Evolutionary conservation across 192 early-diverging fungal species (phyloP).

Genomic region (Gaertneriomyces sp.): DNA sequence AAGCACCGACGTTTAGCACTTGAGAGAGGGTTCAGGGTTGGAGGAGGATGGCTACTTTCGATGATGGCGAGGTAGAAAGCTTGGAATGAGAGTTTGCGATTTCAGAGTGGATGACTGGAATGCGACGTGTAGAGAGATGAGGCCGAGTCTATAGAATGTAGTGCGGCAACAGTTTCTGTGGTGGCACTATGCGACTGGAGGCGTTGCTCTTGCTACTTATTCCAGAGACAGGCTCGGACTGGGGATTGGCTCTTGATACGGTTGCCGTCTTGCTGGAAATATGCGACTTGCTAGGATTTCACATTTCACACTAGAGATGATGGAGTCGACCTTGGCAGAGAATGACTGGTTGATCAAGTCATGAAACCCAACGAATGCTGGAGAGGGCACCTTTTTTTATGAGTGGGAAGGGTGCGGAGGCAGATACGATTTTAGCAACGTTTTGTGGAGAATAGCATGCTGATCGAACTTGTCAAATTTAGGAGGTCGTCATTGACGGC

Average conservation of each 20-base stretch:
- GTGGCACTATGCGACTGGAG: no score
- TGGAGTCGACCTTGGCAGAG: conserved; percentile 4
- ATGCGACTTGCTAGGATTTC: no score
- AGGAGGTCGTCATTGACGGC: conserved; percentile 98
- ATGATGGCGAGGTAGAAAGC: not conserved
- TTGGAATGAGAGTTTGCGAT: not conserved
- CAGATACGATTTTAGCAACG: not conserved
- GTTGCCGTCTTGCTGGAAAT: no score
- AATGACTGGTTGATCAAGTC: not conserved
- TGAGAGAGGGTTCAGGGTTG: not conserved
- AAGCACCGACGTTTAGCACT: not conserved
- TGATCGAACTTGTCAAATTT: not conserved
- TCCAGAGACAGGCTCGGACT: no score
- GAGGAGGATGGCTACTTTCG: not conserved
- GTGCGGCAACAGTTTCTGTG: no score
- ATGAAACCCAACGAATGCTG: not conserved
- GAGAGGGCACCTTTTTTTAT: not conserved
- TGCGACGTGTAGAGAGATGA: not conserved
- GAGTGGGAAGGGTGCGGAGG: not conserved
- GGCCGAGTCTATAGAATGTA: not conserved
- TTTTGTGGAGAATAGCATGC: not conserved
- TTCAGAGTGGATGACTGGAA: not conserved
- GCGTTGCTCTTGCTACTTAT: no score
- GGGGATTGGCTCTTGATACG: no score
- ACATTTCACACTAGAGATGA: no score